Percentiles rank a stretch among this genome's conserved stretches.
Evolutionary conservation across 768 basidiomycete genomes (phyloP).

Genomic region (Phanerodontia chrysosporium): DNA sequence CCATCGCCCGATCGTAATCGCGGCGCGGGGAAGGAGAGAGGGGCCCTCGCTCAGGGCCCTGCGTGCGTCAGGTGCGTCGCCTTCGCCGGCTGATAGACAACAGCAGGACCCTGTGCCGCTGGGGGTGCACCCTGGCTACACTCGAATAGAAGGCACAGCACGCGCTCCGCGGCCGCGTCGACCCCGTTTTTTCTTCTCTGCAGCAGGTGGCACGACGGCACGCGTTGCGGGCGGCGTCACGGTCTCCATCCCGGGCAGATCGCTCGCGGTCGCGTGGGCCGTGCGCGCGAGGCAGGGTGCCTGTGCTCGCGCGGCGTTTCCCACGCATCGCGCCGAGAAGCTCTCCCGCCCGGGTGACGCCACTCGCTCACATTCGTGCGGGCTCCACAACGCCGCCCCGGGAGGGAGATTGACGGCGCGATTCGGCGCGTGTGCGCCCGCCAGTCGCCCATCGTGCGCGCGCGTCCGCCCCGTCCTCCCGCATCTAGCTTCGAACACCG

Average conservation of each 20-base stretch:
- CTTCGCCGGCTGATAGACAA: too few species aligned
- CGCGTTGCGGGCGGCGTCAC: not conserved
- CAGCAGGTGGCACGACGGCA: too few species aligned
- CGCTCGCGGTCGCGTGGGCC: not conserved
- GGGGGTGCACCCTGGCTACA: too few species aligned
- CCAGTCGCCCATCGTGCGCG: not conserved
- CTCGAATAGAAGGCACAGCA: too few species aligned
- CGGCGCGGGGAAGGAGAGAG: not conserved
- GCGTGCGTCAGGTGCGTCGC: not conserved
- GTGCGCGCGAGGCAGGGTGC: not conserved
- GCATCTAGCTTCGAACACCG: too few species aligned
- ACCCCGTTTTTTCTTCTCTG: too few species aligned
- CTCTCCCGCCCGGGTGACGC: not conserved
- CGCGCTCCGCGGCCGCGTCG: not conserved
- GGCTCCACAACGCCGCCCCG: slow-evolving; percentile 3
- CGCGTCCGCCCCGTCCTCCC: too few species aligned
- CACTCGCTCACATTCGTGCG: not conserved
- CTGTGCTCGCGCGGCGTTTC: too few species aligned
- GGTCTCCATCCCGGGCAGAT: not conserved
- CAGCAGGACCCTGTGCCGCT: too few species aligned
- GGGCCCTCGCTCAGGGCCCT: too few species aligned
- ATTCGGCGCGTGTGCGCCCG: not conserved
- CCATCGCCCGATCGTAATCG: not conserved
- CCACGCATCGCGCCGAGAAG: not conserved
- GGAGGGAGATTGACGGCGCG: not conserved